These are phyloP conservation scores for Albophoma yamanashiensis DNA, from an alignment of 2,329 filamentous ascomycete species.

Conservation along the genomic window DNA sequence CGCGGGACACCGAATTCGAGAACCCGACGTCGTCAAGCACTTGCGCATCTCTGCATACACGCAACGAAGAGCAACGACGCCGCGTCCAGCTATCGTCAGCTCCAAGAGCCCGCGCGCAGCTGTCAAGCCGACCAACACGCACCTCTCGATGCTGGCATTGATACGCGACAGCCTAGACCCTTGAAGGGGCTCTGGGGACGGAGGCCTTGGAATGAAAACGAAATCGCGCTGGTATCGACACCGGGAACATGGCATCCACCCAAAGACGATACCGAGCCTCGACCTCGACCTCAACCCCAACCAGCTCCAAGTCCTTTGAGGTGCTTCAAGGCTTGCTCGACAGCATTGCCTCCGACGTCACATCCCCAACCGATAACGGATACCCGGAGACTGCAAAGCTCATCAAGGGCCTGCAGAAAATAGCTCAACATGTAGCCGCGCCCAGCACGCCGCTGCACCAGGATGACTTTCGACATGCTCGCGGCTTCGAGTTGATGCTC, in stretches of 20 bases:
- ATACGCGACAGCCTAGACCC: constrained; percentile 22
- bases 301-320: constrained; percentile 49
- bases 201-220: constrained; percentile 9
- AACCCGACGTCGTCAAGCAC: not conserved
- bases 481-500: constrained; percentile 68
- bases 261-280: constrained; percentile 53
- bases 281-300: constrained; percentile 51
- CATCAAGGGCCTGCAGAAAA: constrained; percentile 47
- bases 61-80: not conserved
- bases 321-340: constrained; percentile 46
- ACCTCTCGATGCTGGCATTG: constrained; percentile 23
- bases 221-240: constrained; percentile 13
- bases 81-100: not conserved
- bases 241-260: constrained; percentile 35
- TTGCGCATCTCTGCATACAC: not conserved
- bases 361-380: constrained; percentile 21
- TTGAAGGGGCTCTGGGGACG: constrained; percentile 23
- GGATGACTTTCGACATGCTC: constrained; percentile 73
- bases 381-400: constrained; percentile 40
- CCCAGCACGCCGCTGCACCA: constrained; percentile 42
- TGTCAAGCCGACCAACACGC: constrained; percentile 7
- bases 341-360: constrained; percentile 23
- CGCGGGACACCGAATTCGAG: not conserved
- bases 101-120: constrained; percentile 16
- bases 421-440: constrained; percentile 52